phyloP scores from a whole-genome alignment of 2,329 filamentous ascomycete species.

The Ceratocystis harringtonii region DNA sequence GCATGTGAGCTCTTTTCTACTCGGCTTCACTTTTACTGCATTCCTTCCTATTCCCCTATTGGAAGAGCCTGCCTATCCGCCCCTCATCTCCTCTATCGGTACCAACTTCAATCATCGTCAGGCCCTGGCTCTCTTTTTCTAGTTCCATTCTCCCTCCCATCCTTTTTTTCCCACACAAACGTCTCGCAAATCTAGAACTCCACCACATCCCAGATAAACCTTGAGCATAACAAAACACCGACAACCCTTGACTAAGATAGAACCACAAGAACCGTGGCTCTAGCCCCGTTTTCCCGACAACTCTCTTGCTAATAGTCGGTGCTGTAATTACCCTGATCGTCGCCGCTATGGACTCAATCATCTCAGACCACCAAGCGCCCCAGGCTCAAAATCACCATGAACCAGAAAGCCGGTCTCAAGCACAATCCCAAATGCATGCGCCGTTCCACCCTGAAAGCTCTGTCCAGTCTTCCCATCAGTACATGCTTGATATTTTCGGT shows the following conservation, averaged over 20 bases:
- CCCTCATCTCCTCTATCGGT: background rate
- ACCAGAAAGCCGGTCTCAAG: background rate
- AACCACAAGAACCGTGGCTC: background rate
- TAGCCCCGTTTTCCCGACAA: background rate
- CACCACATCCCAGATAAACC: background rate
- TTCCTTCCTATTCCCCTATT: background rate
- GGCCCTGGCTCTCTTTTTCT: background rate
- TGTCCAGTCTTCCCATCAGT: background rate
- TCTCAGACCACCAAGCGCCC: slow-evolving; percentile 1
- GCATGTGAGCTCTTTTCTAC: background rate
- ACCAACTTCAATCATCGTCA: background rate
- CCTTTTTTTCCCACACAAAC: background rate
- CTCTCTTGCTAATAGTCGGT: background rate
- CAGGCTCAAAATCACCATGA: slow-evolving; percentile 1
- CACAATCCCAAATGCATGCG: background rate
- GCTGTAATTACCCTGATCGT: background rate
- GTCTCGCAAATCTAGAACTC: background rate
- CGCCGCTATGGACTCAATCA: background rate
- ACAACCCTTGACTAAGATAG: background rate
- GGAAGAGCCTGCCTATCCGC: background rate
- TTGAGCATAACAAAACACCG: background rate
- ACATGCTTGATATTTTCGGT: background rate
- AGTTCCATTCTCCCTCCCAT: background rate
- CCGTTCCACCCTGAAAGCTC: background rate
- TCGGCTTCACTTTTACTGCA: background rate